These are phyloP conservation scores for Gamarada debralockiae DNA, from an alignment of 495 filamentous ascomycete species.

Conservation along the genomic window DNA sequence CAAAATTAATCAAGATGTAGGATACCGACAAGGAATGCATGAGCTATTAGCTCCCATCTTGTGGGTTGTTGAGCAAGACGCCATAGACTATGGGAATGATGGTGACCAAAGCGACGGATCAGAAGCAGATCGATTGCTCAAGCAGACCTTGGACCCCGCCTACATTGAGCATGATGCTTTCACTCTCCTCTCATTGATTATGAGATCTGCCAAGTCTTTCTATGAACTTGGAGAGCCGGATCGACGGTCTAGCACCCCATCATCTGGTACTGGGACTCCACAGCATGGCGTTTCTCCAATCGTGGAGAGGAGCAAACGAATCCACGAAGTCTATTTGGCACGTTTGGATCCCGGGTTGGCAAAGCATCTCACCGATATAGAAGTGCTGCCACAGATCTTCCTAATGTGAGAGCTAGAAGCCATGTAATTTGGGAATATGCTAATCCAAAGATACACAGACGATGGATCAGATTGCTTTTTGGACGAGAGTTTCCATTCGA, in stretches of 20 bases:
- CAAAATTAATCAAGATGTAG: conserved; percentile 82
- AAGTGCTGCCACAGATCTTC: conserved; percentile 95
- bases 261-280: conserved; percentile 29
- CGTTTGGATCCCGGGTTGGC: conserved; percentile 79
- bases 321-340: conserved; percentile 76
- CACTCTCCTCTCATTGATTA: conserved; percentile 75
- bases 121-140: conserved; percentile 38
- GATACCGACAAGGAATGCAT: conserved; percentile 97
- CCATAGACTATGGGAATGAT: conserved; percentile 32
- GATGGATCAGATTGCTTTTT: conserved; percentile 93
- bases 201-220: conserved; percentile 81
- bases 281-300: conserved; percentile 61
- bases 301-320: conserved; percentile 75
- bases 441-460: conserved; percentile 44
- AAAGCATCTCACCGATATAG: conserved; percentile 74
- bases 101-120: conserved; percentile 12
- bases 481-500: conserved; percentile 90
- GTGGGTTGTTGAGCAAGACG: conserved; percentile 82
- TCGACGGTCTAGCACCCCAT: conserved; percentile 5
- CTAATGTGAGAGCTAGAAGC: conserved; percentile 60
- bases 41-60: conserved; percentile 89
- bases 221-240: conserved; percentile 63
- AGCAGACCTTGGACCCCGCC: conserved; percentile 60
- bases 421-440: conserved; percentile 9
- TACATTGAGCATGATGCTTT: conserved; percentile 92